Evolutionary conservation across 495 filamentous ascomycete genomes (phyloP).

Genomic region (Rusavskia elegans): DNA sequence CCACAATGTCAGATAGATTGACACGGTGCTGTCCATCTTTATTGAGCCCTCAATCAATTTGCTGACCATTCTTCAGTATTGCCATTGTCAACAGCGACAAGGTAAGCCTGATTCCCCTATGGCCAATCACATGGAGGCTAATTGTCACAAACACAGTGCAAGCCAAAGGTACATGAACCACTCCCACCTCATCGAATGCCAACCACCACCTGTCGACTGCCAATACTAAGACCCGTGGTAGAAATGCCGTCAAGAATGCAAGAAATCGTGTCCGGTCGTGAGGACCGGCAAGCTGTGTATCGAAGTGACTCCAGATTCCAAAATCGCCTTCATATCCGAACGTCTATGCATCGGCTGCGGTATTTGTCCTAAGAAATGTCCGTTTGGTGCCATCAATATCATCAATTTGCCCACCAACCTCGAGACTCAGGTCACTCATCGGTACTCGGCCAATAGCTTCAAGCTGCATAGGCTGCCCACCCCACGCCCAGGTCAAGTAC

Average conservation of each 20-base stretch:
- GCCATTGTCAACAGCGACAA: conserved; percentile 97
- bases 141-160: conserved; percentile 47
- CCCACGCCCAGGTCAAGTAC: conserved; percentile 88
- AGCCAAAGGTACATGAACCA: conserved; percentile 61
- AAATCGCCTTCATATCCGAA: conserved; percentile 96
- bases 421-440: conserved; percentile 91
- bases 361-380: conserved; percentile 98
- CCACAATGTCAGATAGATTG: conserved; percentile 68
- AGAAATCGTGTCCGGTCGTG: conserved; percentile 97
- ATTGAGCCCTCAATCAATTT: too few species aligned
- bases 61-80: conserved; percentile 42
- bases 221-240: conserved; percentile 13
- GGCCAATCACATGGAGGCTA: conserved; percentile 16
- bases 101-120: conserved; percentile 31
- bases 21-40: conserved; percentile 41
- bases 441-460: conserved; percentile 98
- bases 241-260: conserved; percentile 98
- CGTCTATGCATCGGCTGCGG: conserved; percentile 91
- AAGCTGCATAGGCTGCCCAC: conserved; percentile 94
- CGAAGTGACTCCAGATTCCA: conserved; percentile 77
- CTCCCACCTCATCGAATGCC: neutral
- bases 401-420: conserved; percentile 99
- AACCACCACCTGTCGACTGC: neutral
- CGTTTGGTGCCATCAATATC: conserved; percentile 97
- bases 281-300: conserved; percentile 95